A percentile compares a stretch with the other conserved stretches of the same genome.
Evolutionary conservation across 2,329 filamentous ascomycete species (phyloP).

Genomic region (Fusarium nurragi): DNA sequence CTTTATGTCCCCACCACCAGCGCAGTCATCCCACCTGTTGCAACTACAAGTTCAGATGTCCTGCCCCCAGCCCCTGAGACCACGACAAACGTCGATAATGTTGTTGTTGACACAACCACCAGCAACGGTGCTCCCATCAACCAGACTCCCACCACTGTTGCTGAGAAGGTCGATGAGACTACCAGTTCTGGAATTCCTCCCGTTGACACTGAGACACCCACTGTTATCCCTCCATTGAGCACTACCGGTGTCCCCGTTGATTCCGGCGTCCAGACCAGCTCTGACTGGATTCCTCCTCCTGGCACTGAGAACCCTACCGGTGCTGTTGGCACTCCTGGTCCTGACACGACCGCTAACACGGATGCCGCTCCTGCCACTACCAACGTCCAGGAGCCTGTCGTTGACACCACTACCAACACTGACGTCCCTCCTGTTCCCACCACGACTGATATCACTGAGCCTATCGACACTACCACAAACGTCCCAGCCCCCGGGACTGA

Average conservation of each 20-base stretch:
- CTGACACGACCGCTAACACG: background rate
- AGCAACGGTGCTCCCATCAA: background rate
- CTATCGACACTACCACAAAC: background rate
- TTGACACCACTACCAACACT: background rate
- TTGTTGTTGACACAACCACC: conserved; percentile 1
- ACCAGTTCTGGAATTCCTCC: background rate
- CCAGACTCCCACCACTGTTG: background rate
- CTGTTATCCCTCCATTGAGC: too few relatives aligned
- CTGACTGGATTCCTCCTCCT: background rate
- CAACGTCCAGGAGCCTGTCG: background rate
- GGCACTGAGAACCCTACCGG: background rate
- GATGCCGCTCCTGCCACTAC: background rate
- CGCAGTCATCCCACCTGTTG: background rate
- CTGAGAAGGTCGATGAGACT: background rate
- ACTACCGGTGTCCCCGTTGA: too few relatives aligned
- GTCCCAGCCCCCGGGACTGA: background rate
- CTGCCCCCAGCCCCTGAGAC: background rate
- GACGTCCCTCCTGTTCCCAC: background rate
- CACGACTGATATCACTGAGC: background rate
- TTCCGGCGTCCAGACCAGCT: background rate
- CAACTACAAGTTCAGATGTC: background rate
- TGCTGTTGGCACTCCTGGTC: background rate
- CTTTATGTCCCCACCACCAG: background rate
- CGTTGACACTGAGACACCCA: background rate
- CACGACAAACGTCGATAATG: background rate